These are phyloP conservation scores for Neurospora sublineolata DNA, from an alignment of 495 filamentous ascomycete genomes.

Conservation along the genomic window DNA sequence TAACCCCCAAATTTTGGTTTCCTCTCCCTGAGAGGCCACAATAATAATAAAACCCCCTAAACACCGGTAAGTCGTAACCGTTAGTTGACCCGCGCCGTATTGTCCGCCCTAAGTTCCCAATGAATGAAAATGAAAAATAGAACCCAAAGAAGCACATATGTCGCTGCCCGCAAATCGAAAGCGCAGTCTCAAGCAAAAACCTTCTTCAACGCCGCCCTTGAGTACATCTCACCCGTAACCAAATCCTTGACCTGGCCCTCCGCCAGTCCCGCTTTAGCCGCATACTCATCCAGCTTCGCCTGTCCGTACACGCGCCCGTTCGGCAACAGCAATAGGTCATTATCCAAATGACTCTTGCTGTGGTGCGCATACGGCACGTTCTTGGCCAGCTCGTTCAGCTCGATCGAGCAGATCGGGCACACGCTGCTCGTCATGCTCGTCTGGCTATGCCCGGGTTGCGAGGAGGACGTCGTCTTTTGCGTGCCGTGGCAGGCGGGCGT, in stretches of 20 bases:
- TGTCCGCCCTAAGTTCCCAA: no score
- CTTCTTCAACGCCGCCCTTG: slow-evolving; percentile 57
- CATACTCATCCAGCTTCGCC: slow-evolving; percentile 60
- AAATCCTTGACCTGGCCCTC: slow-evolving; percentile 68
- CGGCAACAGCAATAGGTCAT: slow-evolving; percentile 78
- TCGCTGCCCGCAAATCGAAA: background rate
- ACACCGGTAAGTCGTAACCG: background rate
- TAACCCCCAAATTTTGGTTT: background rate
- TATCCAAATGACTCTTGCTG: slow-evolving; percentile 72
- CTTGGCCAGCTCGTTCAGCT: slow-evolving; percentile 81
- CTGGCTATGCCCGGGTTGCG: slow-evolving; percentile 15
- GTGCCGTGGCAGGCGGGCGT: slow-evolving; percentile 75
- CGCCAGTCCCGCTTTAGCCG: slow-evolving; percentile 56
- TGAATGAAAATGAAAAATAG: background rate
- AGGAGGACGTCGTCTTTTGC: slow-evolving; percentile 7
- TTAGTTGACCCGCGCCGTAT: background rate
- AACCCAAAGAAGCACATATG: background rate
- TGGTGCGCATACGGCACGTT: slow-evolving; percentile 90
- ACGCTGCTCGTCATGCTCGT: slow-evolving; percentile 37
- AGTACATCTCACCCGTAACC: slow-evolving; percentile 58
- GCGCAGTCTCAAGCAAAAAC: slow-evolving; percentile 49
- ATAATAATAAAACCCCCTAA: background rate
- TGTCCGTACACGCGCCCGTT: slow-evolving; percentile 80
- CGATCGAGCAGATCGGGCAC: slow-evolving; percentile 90
- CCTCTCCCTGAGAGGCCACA: background rate